These are phyloP conservation scores for Centella asiatica DNA, from an alignment of 129 eudicot genomes.

Conservation along the genomic window DNA sequence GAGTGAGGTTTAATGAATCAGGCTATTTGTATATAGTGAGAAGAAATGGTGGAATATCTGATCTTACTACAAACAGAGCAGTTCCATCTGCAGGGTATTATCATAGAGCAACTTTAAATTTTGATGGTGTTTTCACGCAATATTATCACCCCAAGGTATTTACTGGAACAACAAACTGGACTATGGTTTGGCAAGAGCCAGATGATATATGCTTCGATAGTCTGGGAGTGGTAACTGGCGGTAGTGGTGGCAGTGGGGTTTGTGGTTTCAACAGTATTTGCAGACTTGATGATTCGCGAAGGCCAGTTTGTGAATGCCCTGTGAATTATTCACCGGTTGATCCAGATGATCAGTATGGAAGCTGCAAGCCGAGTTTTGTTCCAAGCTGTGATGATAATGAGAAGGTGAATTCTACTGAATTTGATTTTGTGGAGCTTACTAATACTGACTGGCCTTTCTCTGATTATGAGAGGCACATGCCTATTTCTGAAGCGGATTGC, in stretches of 20 bases:
- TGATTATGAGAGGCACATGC: constrained; percentile 21
- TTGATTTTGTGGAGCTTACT: constrained; percentile 14
- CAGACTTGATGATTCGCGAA: constrained; percentile 15
- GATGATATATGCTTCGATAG: constrained; percentile 27
- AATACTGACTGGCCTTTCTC: constrained; percentile 41
- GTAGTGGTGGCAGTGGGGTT: constrained; percentile 50
- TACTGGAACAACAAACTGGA: constrained; percentile 30
- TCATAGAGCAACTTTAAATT: constrained; percentile 39
- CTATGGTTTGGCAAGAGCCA: constrained; percentile 18
- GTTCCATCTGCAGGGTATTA: constrained; percentile 25
- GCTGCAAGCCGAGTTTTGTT: constrained; percentile 38
- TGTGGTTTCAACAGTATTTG: constrained; percentile 69
- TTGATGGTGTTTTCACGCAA: constrained; percentile 49
- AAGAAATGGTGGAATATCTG: constrained; percentile 21
- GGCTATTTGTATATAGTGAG: constrained; percentile 32
- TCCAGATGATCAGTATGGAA: constrained; percentile 32
- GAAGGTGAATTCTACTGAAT: not conserved
- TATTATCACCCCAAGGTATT: constrained; percentile 35
- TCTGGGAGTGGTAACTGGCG: not conserved
- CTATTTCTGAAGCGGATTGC: constrained; percentile 26
- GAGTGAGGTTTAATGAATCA: constrained; percentile 21
- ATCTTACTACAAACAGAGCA: constrained; percentile 12
- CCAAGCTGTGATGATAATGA: constrained; percentile 26
- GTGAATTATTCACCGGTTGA: constrained; percentile 32
- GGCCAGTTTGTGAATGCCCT: constrained; percentile 53